Percentiles rank a stretch among this genome's conserved stretches.
These are phyloP conservation scores for Zychaea mexicana DNA, from an alignment of 371 early-diverging fungal genomes.

Conservation along the genomic window DNA sequence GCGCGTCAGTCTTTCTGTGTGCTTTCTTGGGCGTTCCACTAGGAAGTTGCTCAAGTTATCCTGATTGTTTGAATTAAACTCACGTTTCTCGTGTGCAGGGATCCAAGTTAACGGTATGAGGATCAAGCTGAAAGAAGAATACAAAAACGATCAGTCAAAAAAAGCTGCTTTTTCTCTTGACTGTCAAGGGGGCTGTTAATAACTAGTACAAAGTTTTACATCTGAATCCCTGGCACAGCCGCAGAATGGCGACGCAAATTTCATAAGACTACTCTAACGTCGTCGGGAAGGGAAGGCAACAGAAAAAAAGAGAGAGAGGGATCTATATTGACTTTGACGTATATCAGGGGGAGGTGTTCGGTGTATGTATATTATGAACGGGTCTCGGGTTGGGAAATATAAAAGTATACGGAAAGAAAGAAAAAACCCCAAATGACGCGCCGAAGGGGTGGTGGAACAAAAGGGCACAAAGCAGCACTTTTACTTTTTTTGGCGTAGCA, in stretches of 20 bases:
- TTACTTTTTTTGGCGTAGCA: no score
- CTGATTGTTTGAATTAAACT: neutral
- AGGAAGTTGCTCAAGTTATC: no score
- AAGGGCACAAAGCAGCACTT: no score
- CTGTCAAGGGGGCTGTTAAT: neutral
- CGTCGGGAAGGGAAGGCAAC: neutral
- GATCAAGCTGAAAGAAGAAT: neutral
- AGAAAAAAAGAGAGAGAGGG: slow-evolving; percentile 4
- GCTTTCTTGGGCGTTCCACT: no score
- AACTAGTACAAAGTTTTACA: slow-evolving; percentile 1
- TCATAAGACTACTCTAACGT: neutral
- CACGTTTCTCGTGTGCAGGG: slow-evolving; percentile 40
- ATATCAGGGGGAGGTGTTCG: no score
- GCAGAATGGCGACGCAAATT: slow-evolving; percentile 30
- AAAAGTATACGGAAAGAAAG: no score
- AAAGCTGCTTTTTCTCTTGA: slow-evolving; percentile 7
- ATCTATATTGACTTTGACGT: no score
- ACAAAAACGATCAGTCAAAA: neutral
- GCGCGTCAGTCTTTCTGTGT: neutral
- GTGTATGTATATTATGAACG: no score
- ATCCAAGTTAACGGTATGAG: slow-evolving; percentile 25
- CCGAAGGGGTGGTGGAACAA: no score
- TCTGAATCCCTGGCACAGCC: slow-evolving; percentile 28
- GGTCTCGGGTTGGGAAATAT: no score
- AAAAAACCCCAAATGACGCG: no score